Conservation (phyloP, 305 asterid species). For the Fraxinus greggii region DNA sequence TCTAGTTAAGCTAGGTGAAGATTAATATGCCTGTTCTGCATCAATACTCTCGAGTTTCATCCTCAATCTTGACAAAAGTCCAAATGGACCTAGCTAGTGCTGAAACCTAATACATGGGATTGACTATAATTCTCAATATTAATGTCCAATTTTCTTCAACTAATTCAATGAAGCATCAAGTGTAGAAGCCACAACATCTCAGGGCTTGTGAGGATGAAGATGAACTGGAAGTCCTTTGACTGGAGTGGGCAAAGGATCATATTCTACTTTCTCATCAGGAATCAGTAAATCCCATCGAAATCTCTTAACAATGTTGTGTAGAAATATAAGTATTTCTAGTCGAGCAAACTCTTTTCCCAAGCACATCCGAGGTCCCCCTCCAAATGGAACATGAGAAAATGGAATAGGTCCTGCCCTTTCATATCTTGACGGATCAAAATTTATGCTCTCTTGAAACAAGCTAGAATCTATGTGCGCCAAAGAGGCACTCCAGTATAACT, state of each 20-base stretch:
- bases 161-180: not conserved
- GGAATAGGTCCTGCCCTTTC: slow-evolving; percentile 49
- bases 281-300: slow-evolving; percentile 40
- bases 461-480: slow-evolving; percentile 39
- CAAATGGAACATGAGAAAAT: slow-evolving; percentile 49
- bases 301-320: slow-evolving; percentile 37
- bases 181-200: not conserved
- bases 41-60: not conserved
- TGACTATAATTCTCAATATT: not conserved
- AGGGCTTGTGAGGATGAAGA: slow-evolving; percentile 30
- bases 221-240: slow-evolving; percentile 49
- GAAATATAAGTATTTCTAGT: slow-evolving; percentile 52
- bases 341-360: slow-evolving; percentile 62
- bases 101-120: not conserved
- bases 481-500: slow-evolving; percentile 47
- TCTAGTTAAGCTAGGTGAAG: not conserved
- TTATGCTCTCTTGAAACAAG: slow-evolving; percentile 28
- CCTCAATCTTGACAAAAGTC: not conserved
- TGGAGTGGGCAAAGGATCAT: slow-evolving; percentile 53
- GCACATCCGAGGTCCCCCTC: slow-evolving; percentile 75
- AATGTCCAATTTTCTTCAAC: not conserved
- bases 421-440: slow-evolving; percentile 57
- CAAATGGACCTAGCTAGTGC: not conserved
- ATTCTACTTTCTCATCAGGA: slow-evolving; percentile 45
- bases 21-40: not conserved